Evolutionary conservation across 257 asterid genomes (phyloP).

Genomic region (Petunia secreta): DNA sequence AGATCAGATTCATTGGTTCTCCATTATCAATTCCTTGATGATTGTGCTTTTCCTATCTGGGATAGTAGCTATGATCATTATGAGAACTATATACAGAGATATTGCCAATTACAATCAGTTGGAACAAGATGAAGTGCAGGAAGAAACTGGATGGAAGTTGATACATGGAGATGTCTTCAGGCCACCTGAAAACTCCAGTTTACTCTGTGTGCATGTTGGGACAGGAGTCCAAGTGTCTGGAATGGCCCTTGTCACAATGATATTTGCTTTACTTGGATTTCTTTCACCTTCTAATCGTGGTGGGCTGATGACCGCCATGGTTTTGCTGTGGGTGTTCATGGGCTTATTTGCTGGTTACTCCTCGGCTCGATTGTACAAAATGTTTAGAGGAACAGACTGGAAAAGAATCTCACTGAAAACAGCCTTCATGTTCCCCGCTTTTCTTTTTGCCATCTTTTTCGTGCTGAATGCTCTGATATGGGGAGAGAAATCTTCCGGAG

Average conservation of each 20-base stretch:
- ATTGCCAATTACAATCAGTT: constrained; percentile 53
- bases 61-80: constrained; percentile 63
- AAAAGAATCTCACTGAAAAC: constrained; percentile 46
- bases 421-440: constrained; percentile 48
- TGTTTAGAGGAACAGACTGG: constrained; percentile 52
- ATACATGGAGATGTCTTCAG: constrained; percentile 61
- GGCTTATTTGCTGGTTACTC: constrained; percentile 54
- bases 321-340: constrained; percentile 59
- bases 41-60: constrained; percentile 59
- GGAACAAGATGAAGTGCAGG: constrained; percentile 52
- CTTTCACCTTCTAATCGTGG: constrained; percentile 62
- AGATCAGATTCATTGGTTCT: constrained; percentile 27
- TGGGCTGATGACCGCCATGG: constrained; percentile 57
- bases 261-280: constrained; percentile 57
- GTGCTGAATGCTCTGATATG: constrained; percentile 52
- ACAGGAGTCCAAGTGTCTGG: constrained; percentile 60
- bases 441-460: constrained; percentile 44
- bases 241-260: constrained; percentile 55
- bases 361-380: constrained; percentile 44
- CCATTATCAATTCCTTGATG: constrained; percentile 56
- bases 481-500: constrained; percentile 63
- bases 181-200: constrained; percentile 43
- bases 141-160: constrained; percentile 60
- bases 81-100: constrained; percentile 53
- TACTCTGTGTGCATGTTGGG: constrained; percentile 55